These are phyloP conservation scores for Candida fluviatilis DNA, from an alignment of 805 yeast genomes.

Conservation along the genomic window DNA sequence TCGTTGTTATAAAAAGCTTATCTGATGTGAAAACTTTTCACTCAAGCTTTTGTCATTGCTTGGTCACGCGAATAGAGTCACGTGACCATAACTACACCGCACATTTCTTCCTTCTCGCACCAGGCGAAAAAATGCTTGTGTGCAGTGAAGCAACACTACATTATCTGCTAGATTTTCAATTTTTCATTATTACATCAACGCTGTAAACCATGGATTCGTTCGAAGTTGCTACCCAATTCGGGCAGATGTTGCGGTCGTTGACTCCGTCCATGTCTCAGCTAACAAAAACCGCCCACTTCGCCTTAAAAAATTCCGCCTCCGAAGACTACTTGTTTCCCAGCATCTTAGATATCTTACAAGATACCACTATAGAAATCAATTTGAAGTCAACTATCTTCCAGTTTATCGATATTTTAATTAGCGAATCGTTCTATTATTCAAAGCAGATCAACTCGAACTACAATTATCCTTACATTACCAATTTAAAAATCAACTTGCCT, in stretches of 20 bases:
- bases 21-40: not conserved
- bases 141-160: not conserved
- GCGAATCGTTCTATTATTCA: constrained; percentile 31
- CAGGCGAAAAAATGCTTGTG: not conserved
- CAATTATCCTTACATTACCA: constrained; percentile 36
- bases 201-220: constrained; percentile 87
- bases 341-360: constrained; percentile 55
- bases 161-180: too few species aligned
- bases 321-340: constrained; percentile 69
- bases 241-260: constrained; percentile 58
- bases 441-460: constrained; percentile 31
- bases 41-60: not conserved
- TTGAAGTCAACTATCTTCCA: constrained; percentile 63
- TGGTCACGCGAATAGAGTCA: too few species aligned
- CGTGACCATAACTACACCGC: too few species aligned
- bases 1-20: not conserved
- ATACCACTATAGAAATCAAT: constrained; percentile 48
- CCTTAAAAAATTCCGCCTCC: constrained; percentile 52
- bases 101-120: too few species aligned
- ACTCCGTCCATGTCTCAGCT: constrained; percentile 59
- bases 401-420: constrained; percentile 60
- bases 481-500: constrained; percentile 31
- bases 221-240: constrained; percentile 75
- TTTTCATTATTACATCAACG: too few species aligned
- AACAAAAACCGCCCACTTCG: constrained; percentile 50